Conservation (phyloP, 331 rosid genomes). For the Quercus phellos region DNA sequence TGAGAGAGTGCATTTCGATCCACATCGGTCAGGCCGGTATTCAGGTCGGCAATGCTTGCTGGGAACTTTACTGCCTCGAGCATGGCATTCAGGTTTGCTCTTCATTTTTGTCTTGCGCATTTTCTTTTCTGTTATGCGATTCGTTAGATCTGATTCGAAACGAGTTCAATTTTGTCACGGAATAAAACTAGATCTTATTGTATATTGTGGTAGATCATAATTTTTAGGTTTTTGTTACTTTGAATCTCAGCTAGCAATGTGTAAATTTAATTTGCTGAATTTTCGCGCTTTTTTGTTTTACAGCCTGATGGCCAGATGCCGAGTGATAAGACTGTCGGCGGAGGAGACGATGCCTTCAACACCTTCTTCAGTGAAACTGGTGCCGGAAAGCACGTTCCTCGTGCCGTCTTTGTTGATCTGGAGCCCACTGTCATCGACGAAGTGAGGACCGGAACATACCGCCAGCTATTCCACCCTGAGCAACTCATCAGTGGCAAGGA, state of each 20-base stretch:
- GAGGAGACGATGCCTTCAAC: constrained; percentile 80
- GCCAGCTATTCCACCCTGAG: constrained; percentile 86
- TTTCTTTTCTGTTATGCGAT: not conserved
- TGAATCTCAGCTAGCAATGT: not conserved
- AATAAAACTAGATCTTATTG: not conserved
- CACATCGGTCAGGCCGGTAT: constrained; percentile 90
- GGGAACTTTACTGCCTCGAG: constrained; percentile 85
- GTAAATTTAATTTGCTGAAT: not conserved
- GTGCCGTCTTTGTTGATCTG: constrained; percentile 73
- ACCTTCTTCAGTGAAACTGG: constrained; percentile 81
- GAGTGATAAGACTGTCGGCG: constrained; percentile 58
- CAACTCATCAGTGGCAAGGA: constrained; percentile 84
- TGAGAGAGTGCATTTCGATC: constrained; percentile 85
- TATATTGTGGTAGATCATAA: not conserved
- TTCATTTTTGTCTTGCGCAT: too few species aligned
- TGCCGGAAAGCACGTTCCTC: constrained; percentile 78
- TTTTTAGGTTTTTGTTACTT: too few species aligned
- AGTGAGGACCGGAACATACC: constrained; percentile 69
- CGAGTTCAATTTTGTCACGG: not conserved
- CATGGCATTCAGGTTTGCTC: constrained; percentile 53
- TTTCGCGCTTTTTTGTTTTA: not conserved
- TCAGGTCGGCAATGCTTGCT: constrained; percentile 79
- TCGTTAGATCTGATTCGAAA: not conserved
- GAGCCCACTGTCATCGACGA: constrained; percentile 85
- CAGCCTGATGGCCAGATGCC: constrained; percentile 76